A percentile compares a stretch with the other conserved stretches of the same genome.
Evolutionary conservation across 345 rosid species (phyloP).

Genomic region (Acer saccharum): DNA sequence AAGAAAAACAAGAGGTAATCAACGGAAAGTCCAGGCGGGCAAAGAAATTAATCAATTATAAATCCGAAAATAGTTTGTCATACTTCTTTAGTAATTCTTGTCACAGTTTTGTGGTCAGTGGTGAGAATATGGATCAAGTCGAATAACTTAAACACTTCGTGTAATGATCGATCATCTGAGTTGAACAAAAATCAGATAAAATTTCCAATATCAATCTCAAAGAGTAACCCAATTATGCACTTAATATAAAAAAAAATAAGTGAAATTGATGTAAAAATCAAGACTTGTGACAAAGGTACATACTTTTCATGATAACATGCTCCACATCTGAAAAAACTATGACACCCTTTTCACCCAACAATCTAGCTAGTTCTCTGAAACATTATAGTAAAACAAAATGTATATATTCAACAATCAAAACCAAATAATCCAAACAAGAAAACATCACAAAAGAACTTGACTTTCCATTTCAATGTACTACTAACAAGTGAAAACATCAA

Average conservation of each 20-base stretch:
- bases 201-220: neutral
- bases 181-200: neutral
- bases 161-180: constrained; percentile 70
- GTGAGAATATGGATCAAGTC: constrained; percentile 83
- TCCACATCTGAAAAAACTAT: constrained; percentile 74
- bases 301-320: constrained; percentile 77
- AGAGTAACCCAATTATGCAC: neutral
- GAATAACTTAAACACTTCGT: constrained; percentile 87
- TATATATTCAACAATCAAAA: neutral
- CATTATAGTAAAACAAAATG: neutral
- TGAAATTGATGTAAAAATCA: neutral
- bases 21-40: neutral
- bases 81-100: constrained; percentile 89
- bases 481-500: neutral
- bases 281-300: constrained; percentile 15
- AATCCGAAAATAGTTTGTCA: constrained; percentile 7
- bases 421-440: neutral
- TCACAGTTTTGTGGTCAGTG: constrained; percentile 75
- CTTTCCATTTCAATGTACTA: neutral
- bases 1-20: neutral
- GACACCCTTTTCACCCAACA: constrained; percentile 68
- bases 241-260: neutral
- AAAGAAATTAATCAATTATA: neutral
- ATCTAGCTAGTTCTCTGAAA: constrained; percentile 83
- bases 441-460: neutral